Base-by-base conservation (phyloP, 2,329 filamentous ascomycete species). In the Rhytidhysteron rufulum region DNA sequence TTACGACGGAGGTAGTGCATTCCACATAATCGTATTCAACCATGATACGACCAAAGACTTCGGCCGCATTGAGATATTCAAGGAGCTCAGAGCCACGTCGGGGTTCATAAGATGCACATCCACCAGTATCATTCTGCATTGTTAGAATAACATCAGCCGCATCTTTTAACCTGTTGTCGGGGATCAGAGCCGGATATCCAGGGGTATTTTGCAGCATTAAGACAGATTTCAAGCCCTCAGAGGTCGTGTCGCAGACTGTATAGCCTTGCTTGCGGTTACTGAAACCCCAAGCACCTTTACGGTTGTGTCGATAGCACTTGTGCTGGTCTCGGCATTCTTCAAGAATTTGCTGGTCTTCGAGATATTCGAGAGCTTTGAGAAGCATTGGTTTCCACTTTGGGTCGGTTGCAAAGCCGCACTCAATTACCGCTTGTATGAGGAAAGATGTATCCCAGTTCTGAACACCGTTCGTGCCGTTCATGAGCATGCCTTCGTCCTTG, bases 1-100 rank as follows among this genome's bases (percentile, higher is more conserved):
- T 96, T 3, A 98, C 86, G 21, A 89, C 88, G 1, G 93, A 90
- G 2, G 93, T 97, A 1, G 93, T 98, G 71, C 93, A 98, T 66
- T 98, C 93, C 0, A 91, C 89, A 58, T 98, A 97, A 63, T 95
- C 88, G 63, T 98, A 98, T 60, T 97, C 91, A 39, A 98, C 85
- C 93, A 98, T 98, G 69, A 98, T 98, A 16, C 83, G 79, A 11
- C 88, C 90, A 64, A 98, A 98, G 0, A 98, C 90, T 63, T 98
- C 93, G 2, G 93, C 93, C 0, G 91, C 91, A 57, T 98, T 98
- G 31, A 98, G 78, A 62, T 83, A 76, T 65, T 98, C 93, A 50
- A 97, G 65, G 50, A 78, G 79, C 50, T 86, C 76, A 8, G 86
- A 85, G 2, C 85, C 91, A 19, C 93, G 81, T 2, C 84, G 85